Base-by-base conservation (phyloP, 2,329 filamentous ascomycete species). In the Incumbomyces lentus region DNA sequence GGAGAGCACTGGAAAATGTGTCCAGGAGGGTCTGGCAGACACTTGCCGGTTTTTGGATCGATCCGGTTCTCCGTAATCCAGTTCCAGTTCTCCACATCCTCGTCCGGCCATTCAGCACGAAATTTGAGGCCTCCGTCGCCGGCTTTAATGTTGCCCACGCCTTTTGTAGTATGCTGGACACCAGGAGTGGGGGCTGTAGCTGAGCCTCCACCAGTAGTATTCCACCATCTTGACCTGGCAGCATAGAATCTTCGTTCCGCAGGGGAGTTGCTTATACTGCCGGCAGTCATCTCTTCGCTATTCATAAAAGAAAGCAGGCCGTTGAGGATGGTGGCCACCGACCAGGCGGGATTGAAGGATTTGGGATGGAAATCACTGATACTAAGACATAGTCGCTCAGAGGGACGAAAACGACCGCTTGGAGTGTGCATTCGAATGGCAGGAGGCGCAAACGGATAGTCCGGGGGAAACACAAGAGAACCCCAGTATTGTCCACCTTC, bases 401-500 rank as follows among this genome's bases (percentile, higher is more conserved):
- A 92, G 2, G 89, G 87, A 64, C 95, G 87, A 69, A 98, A 98
- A 61, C 92, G 86, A 49, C 92, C 92, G 11, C 84, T 90, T 1
- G 92, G 92, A 0, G 92, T 98, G 72, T 96, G 92, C 92, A 98
- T 98, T 62, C 90, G 87, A 66, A 98, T 98, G 2, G 92, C 88
- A 3, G 92, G 92, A 29, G 92, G 92, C 11, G 89, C 90, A 67
- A 95, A 98, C 19, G 92, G 92, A 64, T 98, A 98, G 71, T 95
- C 89, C 7, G 89, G 79, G 13, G 92, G 92, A 66, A 98, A 98
- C 55, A 93, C 82, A 42, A 98, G 75, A 1, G 90, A 95, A 40
- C 92, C 92, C 92, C 92, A 98, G 72, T 96, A 98, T 66, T 98
- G 92, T 38, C 92, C 92, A 61, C 82, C 81, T 59, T 93, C 80